A percentile compares a stretch with the other conserved stretches of the same genome.
Evolutionary conservation across 1,139 yeast genomes (phyloP).

Genomic region (Arxiozyma heterogenica): DNA sequence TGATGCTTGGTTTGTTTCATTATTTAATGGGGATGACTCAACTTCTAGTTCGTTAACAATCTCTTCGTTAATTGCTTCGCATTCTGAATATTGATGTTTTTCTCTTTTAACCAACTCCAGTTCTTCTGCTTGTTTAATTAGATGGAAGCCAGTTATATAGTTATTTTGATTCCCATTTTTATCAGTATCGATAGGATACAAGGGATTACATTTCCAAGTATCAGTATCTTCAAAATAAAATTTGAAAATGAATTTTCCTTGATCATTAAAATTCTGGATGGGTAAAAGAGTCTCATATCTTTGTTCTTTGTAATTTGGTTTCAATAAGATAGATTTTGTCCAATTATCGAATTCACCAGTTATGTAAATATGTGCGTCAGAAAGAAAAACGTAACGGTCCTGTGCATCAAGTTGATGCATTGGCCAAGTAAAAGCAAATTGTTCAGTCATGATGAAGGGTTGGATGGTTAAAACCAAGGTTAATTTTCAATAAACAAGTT

Average conservation of each 20-base stretch:
- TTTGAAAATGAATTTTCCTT: constrained; percentile 48
- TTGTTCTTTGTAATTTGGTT: constrained; percentile 54
- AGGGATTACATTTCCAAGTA: constrained; percentile 48
- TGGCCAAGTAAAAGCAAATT: constrained; percentile 42
- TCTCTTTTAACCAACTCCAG: constrained; percentile 14
- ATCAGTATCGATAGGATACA: constrained; percentile 36
- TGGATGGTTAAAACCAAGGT: constrained; percentile 9
- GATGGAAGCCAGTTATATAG: constrained; percentile 35
- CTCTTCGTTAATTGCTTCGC: constrained; percentile 2
- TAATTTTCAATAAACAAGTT: neutral
- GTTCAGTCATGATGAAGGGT: constrained; percentile 12
- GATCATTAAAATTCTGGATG: constrained; percentile 33
- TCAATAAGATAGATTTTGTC: constrained; percentile 51
- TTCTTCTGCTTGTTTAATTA: constrained; percentile 16
- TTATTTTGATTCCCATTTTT: constrained; percentile 59
- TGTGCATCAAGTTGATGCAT: constrained; percentile 43
- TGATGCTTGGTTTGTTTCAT: neutral
- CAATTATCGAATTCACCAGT: constrained; percentile 76
- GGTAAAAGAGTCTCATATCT: constrained; percentile 51
- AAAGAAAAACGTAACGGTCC: neutral
- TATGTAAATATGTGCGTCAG: constrained; percentile 44
- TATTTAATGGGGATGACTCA: neutral
- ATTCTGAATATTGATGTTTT: neutral
- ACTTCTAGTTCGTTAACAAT: neutral
- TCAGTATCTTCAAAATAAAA: constrained; percentile 57